phyloP scores from a whole-genome alignment of 164 flowering plant genomes.

The Berberis thunbergii region DNA sequence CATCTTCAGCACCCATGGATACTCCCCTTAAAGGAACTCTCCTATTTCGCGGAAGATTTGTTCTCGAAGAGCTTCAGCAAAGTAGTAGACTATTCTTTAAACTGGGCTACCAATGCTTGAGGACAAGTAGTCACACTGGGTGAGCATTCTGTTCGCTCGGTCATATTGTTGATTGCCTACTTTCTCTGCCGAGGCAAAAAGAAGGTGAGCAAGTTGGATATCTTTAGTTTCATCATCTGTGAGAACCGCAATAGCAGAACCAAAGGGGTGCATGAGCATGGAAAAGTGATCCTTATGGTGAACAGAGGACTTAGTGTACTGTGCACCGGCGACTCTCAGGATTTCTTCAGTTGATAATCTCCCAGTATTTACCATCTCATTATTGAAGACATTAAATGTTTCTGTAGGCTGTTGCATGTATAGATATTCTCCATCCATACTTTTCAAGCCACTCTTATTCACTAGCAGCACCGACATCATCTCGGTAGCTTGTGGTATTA shows the following conservation, averaged over 20 bases:
- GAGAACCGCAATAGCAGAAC: conserved; percentile 20
- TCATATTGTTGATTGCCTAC: conserved; percentile 35
- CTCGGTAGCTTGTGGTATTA: background rate
- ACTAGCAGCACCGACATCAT: conserved; percentile 26
- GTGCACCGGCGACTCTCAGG: conserved; percentile 39
- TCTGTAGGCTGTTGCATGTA: conserved; percentile 2
- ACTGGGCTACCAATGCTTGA: conserved; percentile 32
- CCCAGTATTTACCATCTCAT: background rate
- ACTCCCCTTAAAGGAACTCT: background rate
- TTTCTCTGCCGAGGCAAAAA: conserved; percentile 47
- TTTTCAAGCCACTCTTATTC: conserved; percentile 15
- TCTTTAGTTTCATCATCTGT: conserved; percentile 27
- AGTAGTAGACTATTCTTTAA: conserved; percentile 41
- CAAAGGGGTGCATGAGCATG: conserved; percentile 21
- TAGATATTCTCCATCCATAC: conserved; percentile 13
- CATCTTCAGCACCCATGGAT: background rate
- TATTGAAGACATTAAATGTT: too few relatives aligned
- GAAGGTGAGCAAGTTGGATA: conserved; percentile 38
- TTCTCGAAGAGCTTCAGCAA: conserved; percentile 42
- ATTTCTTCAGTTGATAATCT: conserved; percentile 31
- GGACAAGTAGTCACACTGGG: conserved; percentile 23
- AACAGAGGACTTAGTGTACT: conserved; percentile 23
- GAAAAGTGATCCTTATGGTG: conserved; percentile 9
- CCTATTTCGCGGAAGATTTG: conserved; percentile 41
- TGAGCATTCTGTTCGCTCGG: conserved; percentile 30